Evolutionary conservation across 139 green algal species (phyloP).

Genomic region (Volvox africanus): DNA sequence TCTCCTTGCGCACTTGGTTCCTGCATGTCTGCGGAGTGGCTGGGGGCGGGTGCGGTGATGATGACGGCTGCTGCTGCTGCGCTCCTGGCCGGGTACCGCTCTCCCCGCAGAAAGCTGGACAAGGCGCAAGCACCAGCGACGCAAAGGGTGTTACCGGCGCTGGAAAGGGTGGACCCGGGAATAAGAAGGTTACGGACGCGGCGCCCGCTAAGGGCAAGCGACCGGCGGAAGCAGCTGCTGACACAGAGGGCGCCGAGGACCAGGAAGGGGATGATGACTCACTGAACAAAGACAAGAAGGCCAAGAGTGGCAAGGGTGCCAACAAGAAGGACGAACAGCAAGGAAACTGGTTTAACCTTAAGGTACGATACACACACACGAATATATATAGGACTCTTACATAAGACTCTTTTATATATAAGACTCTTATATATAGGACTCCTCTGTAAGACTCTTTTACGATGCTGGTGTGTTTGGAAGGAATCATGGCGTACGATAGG

Average conservation of each 20-base stretch:
- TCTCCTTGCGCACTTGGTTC: no score
- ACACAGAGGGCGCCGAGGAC: background rate
- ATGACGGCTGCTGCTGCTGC: no score
- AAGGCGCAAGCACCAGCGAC: slow-evolving; percentile 28
- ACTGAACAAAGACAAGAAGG: slow-evolving; percentile 3
- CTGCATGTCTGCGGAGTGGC: no score
- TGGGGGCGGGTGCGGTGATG: no score
- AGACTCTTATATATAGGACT: no score
- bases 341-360: slow-evolving; percentile 86
- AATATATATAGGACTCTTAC: no score
- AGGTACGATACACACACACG: slow-evolving; percentile 58
- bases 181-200: background rate
- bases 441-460: no score
- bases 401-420: no score
- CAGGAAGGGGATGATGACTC: background rate
- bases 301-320: slow-evolving; percentile 21
- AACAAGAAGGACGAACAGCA: slow-evolving; percentile 39
- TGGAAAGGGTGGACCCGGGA: background rate
- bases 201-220: background rate
- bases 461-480: background rate
- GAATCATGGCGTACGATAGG: no score
- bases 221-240: background rate
- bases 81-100: no score
- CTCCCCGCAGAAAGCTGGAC: background rate
- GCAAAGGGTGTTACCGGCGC: background rate